phyloP scores from a whole-genome alignment of 306 rosid species.

The Styphnolobium japonicum region DNA sequence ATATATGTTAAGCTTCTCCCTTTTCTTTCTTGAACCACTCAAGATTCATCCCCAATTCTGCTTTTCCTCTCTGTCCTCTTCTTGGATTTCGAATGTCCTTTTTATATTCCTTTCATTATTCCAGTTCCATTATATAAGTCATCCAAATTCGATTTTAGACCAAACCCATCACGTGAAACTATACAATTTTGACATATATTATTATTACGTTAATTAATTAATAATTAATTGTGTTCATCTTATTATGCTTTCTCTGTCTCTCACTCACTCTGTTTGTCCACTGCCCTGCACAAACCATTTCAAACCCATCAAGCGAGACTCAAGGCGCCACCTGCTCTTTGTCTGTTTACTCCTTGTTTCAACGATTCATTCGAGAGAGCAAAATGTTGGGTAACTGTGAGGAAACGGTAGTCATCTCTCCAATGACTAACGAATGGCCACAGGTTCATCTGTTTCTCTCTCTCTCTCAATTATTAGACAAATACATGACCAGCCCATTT shows the following conservation, averaged over 20 bases:
- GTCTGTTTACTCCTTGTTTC: constrained; percentile 55
- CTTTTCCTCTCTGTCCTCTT: constrained; percentile 38
- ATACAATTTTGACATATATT: background rate
- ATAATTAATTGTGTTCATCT: constrained; percentile 6
- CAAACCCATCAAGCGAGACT: constrained; percentile 35
- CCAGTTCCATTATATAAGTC: constrained; percentile 30
- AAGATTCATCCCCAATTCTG: constrained; percentile 36
- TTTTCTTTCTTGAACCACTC: constrained; percentile 37
- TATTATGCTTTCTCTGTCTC: background rate
- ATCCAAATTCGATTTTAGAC: constrained; percentile 39
- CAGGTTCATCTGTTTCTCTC: constrained; percentile 48
- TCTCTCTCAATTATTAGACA: constrained; percentile 72
- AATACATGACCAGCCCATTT: constrained; percentile 64
- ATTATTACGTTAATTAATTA: background rate
- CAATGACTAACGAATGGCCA: constrained; percentile 70
- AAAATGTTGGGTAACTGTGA: constrained; percentile 64
- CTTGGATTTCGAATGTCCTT: constrained; percentile 42
- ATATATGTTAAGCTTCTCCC: background rate
- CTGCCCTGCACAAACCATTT: constrained; percentile 11
- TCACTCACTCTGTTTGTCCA: constrained; percentile 3
- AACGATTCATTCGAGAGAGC: constrained; percentile 39
- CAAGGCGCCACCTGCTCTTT: constrained; percentile 64
- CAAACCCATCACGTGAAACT: constrained; percentile 79
- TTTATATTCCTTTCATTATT: constrained; percentile 41
- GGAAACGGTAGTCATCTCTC: constrained; percentile 56